A percentile compares a stretch with the other conserved stretches of the same genome.
Evolutionary conservation across 805 yeast species (phyloP).

Genomic region (Suhomyces tanzawaensis): DNA sequence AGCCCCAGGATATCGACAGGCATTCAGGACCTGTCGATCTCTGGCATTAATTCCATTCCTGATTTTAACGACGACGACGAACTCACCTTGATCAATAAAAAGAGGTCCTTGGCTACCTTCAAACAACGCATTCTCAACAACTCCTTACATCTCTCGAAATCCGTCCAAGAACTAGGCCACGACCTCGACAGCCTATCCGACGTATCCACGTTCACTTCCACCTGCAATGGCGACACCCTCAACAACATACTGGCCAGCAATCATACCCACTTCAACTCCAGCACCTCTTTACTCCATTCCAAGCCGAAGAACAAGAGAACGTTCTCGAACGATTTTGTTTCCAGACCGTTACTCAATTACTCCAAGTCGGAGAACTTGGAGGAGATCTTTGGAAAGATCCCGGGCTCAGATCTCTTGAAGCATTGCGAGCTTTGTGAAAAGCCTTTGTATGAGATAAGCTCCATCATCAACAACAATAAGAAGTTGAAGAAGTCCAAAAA

Average conservation of each 20-base stretch:
- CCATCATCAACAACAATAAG: slow-evolving; percentile 26
- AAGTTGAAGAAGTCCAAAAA: slow-evolving; percentile 8
- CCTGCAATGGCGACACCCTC: slow-evolving; percentile 7
- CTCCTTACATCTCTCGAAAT: slow-evolving; percentile 1
- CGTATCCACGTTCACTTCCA: slow-evolving; percentile 8
- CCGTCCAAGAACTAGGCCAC: background rate
- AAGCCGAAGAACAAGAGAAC: slow-evolving; percentile 10
- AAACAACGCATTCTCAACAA: slow-evolving; percentile 20
- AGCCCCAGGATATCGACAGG: too few species aligned
- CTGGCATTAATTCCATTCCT: background rate
- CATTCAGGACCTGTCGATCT: background rate
- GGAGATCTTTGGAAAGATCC: slow-evolving; percentile 37
- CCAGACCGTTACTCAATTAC: slow-evolving; percentile 1
- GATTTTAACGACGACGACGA: slow-evolving; percentile 3
- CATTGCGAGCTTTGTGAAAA: slow-evolving; percentile 69
- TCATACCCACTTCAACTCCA: background rate
- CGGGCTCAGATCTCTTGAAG: slow-evolving; percentile 39
- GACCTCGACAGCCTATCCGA: slow-evolving; percentile 9
- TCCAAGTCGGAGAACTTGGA: slow-evolving; percentile 26
- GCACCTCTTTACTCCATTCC: slow-evolving; percentile 1
- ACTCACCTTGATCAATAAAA: slow-evolving; percentile 22
- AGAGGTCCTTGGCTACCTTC: slow-evolving; percentile 38
- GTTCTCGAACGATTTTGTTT: slow-evolving; percentile 8
- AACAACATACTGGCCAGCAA: background rate
- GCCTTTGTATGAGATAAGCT: slow-evolving; percentile 63